These are phyloP conservation scores for Coprinellus micaceus DNA, from an alignment of 768 basidiomycete species.

Conservation along the genomic window DNA sequence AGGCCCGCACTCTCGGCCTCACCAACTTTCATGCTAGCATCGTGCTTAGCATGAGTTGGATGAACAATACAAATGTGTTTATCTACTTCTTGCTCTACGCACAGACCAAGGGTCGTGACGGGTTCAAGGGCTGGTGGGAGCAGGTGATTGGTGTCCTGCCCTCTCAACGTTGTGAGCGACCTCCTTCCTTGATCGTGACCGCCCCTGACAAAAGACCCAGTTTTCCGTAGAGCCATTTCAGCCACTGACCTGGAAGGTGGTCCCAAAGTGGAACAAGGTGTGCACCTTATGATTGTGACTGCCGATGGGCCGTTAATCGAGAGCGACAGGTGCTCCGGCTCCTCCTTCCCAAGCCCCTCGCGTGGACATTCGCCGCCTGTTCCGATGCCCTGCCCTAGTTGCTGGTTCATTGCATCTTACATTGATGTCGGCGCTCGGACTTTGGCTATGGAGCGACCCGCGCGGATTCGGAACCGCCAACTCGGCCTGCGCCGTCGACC, in stretches of 20 bases:
- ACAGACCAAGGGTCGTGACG: background rate
- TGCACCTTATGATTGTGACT: too few species aligned
- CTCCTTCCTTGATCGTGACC: too few species aligned
- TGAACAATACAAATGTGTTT: constrained; percentile 21
- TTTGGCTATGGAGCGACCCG: constrained; percentile 12
- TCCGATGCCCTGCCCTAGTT: background rate
- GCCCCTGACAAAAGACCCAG: too few species aligned
- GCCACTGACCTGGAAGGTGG: too few species aligned
- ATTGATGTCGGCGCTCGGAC: constrained; percentile 2
- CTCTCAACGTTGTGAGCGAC: too few species aligned
- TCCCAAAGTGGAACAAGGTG: too few species aligned
- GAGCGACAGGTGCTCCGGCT: background rate
- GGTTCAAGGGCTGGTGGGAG: background rate
- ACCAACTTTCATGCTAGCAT: constrained; percentile 19
- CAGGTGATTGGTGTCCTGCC: background rate
- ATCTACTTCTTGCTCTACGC: constrained; percentile 11
- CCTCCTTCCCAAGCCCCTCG: too few species aligned
- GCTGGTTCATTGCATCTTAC: constrained; percentile 9
- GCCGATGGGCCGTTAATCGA: too few species aligned
- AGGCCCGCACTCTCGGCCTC: constrained; percentile 14
- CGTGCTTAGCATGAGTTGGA: constrained; percentile 25
- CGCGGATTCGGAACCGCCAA: background rate
- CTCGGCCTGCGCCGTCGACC: background rate
- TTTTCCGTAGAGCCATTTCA: too few species aligned
- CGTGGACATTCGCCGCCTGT: too few species aligned